These are phyloP conservation scores for Lactarius sp. DNA, from an alignment of 768 basidiomycete species.

Conservation along the genomic window DNA sequence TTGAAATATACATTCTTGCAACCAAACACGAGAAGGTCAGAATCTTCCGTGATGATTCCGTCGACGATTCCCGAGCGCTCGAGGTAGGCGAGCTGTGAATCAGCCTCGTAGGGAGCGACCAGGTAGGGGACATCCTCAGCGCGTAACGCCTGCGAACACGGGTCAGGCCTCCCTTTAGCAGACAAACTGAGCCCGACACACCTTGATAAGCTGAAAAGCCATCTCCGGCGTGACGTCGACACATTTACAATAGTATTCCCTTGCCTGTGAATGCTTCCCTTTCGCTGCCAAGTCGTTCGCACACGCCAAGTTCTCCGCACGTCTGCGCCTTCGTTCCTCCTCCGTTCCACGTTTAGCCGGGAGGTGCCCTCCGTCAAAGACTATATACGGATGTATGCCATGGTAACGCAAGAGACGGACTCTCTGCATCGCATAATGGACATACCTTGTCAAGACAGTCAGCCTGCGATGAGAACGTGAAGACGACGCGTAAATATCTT, in stretches of 20 bases:
- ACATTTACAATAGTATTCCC: slow-evolving; percentile 86
- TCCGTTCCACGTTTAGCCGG: slow-evolving; percentile 94
- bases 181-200: slow-evolving; percentile 29
- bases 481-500: slow-evolving; percentile 20
- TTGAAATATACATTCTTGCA: slow-evolving; percentile 92
- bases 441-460: slow-evolving; percentile 56
- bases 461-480: background rate
- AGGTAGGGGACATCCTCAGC: slow-evolving; percentile 79
- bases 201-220: slow-evolving; percentile 98
- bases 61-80: slow-evolving; percentile 79
- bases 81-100: slow-evolving; percentile 92
- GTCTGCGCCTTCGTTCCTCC: slow-evolving; percentile 63
- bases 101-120: slow-evolving; percentile 98
- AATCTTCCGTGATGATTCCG: slow-evolving; percentile 95
- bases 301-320: slow-evolving; percentile 70
- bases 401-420: slow-evolving; percentile 82
- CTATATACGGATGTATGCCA: slow-evolving; percentile 82
- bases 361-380: slow-evolving; percentile 94
- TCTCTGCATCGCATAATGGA: slow-evolving; percentile 92
- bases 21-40: slow-evolving; percentile 96
- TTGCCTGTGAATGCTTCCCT: slow-evolving; percentile 74
- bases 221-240: slow-evolving; percentile 95
- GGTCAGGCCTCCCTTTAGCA: background rate
- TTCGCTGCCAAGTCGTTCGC: slow-evolving; percentile 71
- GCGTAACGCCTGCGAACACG: slow-evolving; percentile 62